Percentiles rank a stretch among this genome's conserved stretches.
Conservation (phyloP, 768 basidiomycete species). For the Coprinopsis strossmayeri region DNA sequence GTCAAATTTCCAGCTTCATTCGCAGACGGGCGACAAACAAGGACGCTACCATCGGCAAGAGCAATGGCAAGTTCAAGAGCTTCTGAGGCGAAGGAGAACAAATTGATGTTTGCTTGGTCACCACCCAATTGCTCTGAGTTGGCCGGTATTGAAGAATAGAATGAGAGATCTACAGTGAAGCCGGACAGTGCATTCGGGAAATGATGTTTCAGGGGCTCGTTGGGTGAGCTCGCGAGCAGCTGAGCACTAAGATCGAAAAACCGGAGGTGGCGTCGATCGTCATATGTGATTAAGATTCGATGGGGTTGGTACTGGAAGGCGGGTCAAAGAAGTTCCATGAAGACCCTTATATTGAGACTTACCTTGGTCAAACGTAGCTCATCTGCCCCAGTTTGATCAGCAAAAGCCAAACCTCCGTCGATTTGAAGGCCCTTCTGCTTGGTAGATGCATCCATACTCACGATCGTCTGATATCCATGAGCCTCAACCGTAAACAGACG, state of each 20-base stretch:
- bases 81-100: constrained; percentile 45
- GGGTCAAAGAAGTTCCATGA: background rate
- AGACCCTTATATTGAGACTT: constrained; percentile 10
- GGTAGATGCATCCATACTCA: constrained; percentile 14
- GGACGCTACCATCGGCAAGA: constrained; percentile 48
- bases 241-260: constrained; percentile 75
- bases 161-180: constrained; percentile 53
- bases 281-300: constrained; percentile 58
- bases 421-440: constrained; percentile 27
- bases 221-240: constrained; percentile 32
- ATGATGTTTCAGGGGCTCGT: constrained; percentile 46
- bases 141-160: constrained; percentile 28
- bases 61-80: constrained; percentile 53
- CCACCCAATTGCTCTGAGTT: background rate
- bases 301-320: constrained; percentile 47
- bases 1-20: background rate
- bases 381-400: constrained; percentile 41
- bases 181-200: constrained; percentile 62
- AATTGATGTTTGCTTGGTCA: constrained; percentile 27
- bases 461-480: constrained; percentile 38
- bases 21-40: constrained; percentile 38
- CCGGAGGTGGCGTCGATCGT: constrained; percentile 56
- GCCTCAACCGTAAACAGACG: constrained; percentile 41
- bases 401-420: constrained; percentile 52
- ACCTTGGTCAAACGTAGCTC: constrained; percentile 55